Evolutionary conservation across 1,284 basidiomycete species (phyloP).

Genomic region (Trichosporon coremiiforme): DNA sequence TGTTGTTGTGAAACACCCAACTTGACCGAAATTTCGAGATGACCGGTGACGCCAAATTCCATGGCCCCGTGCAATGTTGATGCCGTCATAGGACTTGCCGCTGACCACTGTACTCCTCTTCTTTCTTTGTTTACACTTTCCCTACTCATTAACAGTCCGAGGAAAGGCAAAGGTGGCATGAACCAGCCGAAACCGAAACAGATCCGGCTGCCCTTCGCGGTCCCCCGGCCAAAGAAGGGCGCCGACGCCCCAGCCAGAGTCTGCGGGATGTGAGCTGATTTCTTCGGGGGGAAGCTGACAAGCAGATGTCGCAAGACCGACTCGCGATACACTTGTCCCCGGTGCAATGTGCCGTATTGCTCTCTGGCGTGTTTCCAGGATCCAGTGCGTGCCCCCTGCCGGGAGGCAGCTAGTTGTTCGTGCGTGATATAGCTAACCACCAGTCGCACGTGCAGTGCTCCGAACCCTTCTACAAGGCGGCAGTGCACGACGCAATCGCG

Average conservation of each 20-base stretch:
- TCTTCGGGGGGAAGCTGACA: not conserved
- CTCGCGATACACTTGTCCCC: slow-evolving; percentile 54
- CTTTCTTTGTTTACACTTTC: not conserved
- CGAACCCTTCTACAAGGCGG: slow-evolving; percentile 54
- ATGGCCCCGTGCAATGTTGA: not conserved
- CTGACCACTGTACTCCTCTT: slow-evolving; percentile 2
- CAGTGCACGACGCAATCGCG: slow-evolving; percentile 46
- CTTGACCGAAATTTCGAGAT: slow-evolving; percentile 9
- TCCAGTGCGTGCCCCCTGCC: slow-evolving; percentile 35
- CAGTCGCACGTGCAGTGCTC: slow-evolving; percentile 55
- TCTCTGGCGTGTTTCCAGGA: slow-evolving; percentile 52
- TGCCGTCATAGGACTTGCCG: not conserved
- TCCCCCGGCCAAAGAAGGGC: slow-evolving; percentile 45
- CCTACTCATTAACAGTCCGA: too few relatives aligned
- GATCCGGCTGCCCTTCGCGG: slow-evolving; percentile 50
- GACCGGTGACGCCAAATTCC: slow-evolving; percentile 15
- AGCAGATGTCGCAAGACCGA: slow-evolving; percentile 50
- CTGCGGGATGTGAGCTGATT: slow-evolving; percentile 46
- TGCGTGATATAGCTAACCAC: slow-evolving; percentile 1
- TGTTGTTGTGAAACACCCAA: slow-evolving; percentile 14
- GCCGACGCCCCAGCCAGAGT: slow-evolving; percentile 30
- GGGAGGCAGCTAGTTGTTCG: too few relatives aligned
- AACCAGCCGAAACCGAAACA: slow-evolving; percentile 51
- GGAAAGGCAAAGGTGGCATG: slow-evolving; percentile 49
- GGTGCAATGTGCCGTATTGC: slow-evolving; percentile 56